These are phyloP conservation scores for Glycine tomentella DNA, from an alignment of 306 rosid species.

Conservation along the genomic window DNA sequence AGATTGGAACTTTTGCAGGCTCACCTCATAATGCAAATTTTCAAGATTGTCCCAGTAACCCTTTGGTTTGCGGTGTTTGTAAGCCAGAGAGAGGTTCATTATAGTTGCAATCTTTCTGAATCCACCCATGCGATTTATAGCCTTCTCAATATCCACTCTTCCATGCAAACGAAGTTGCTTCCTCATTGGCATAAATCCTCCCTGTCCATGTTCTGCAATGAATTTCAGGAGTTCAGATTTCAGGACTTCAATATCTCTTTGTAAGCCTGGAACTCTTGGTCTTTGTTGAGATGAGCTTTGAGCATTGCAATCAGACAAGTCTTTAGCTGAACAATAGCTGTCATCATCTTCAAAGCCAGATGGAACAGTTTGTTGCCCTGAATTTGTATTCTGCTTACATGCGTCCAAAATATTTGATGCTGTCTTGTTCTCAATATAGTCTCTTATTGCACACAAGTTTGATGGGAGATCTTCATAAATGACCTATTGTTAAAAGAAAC, in stretches of 20 bases:
- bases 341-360: slow-evolving; percentile 45
- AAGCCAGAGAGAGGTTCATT: slow-evolving; percentile 91
- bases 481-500: slow-evolving; percentile 53
- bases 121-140: slow-evolving; percentile 90
- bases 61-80: slow-evolving; percentile 88
- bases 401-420: slow-evolving; percentile 43
- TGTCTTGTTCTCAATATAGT: slow-evolving; percentile 67
- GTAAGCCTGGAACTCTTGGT: slow-evolving; percentile 83
- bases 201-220: slow-evolving; percentile 82
- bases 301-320: slow-evolving; percentile 41
- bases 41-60: slow-evolving; percentile 92
- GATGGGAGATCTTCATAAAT: slow-evolving; percentile 96
- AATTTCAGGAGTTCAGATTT: slow-evolving; percentile 78
- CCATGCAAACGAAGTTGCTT: slow-evolving; percentile 85
- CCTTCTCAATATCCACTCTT: slow-evolving; percentile 90
- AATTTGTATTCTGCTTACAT: slow-evolving; percentile 45
- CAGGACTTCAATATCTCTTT: slow-evolving; percentile 82
- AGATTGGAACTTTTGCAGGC: slow-evolving; percentile 29
- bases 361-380: slow-evolving; percentile 49
- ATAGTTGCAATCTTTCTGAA: slow-evolving; percentile 78
- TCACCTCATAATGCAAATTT: slow-evolving; percentile 75
- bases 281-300: slow-evolving; percentile 57
- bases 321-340: slow-evolving; percentile 44
- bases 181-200: slow-evolving; percentile 97
- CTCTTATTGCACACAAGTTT: slow-evolving; percentile 85